These are phyloP conservation scores for Schwanniomyces yamadae DNA, from an alignment of 805 yeast species.

Conservation along the genomic window DNA sequence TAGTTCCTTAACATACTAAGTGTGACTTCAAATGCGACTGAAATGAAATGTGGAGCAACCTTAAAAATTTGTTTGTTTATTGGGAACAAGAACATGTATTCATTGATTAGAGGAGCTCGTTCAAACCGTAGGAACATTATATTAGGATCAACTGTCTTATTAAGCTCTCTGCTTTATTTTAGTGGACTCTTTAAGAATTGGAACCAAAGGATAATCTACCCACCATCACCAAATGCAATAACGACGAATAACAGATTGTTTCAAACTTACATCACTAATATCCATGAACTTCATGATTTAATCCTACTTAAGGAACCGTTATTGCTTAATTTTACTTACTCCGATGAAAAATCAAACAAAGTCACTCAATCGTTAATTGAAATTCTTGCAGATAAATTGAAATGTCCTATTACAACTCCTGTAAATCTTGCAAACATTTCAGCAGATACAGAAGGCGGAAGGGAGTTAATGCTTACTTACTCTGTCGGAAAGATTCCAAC, in stretches of 20 bases:
- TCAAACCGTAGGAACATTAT: too few relatives aligned
- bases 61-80: too few relatives aligned
- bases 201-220: constrained; percentile 33
- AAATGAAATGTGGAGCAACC: too few relatives aligned
- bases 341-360: constrained; percentile 58
- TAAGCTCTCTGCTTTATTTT: too few relatives aligned
- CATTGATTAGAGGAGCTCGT: too few relatives aligned
- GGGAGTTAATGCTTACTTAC: constrained; percentile 57
- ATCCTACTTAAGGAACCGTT: constrained; percentile 58
- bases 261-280: constrained; percentile 47
- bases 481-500: constrained; percentile 59
- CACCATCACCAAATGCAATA: constrained; percentile 35
- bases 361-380: constrained; percentile 59
- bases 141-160: too few relatives aligned
- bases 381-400: constrained; percentile 19
- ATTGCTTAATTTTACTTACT: constrained; percentile 66
- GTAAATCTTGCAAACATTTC: constrained; percentile 71
- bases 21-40: too few relatives aligned
- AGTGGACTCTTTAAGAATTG: constrained; percentile 8
- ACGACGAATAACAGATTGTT: constrained; percentile 41
- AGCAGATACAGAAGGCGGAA: constrained; percentile 62
- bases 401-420: constrained; percentile 38
- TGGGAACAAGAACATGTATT: too few relatives aligned
- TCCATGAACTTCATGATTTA: constrained; percentile 57
- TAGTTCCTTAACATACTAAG: too few relatives aligned